phyloP scores from a whole-genome alignment of 2,329 filamentous ascomycete species.

The Tolypocladium nubicola region DNA sequence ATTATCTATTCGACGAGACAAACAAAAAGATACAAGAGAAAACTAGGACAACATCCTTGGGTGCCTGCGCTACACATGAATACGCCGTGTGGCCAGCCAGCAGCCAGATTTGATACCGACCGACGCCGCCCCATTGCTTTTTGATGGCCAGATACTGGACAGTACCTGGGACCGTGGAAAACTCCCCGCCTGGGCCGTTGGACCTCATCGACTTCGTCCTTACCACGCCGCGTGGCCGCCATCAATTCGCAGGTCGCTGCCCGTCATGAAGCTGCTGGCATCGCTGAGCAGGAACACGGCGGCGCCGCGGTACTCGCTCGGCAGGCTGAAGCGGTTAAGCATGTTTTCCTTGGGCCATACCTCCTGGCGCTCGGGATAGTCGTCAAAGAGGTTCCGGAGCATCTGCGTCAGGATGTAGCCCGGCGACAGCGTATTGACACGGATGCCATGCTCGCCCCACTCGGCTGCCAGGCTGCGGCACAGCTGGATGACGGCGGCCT shows the following conservation, averaged over 20 bases:
- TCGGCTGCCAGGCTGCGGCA: conserved; percentile 60
- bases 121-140: background rate
- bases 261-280: conserved; percentile 65
- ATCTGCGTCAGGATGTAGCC: conserved; percentile 76
- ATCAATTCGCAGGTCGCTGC: conserved; percentile 59
- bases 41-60: background rate
- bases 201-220: conserved; percentile 1
- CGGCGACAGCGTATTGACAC: conserved; percentile 72
- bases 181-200: background rate
- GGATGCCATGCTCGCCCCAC: conserved; percentile 63
- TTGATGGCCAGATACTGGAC: background rate
- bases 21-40: background rate
- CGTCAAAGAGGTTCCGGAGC: conserved; percentile 69
- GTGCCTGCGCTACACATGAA: background rate
- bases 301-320: conserved; percentile 61
- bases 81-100: background rate
- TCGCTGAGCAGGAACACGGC: conserved; percentile 65
- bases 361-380: conserved; percentile 55
- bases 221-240: conserved; percentile 58
- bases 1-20: background rate
- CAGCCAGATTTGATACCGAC: background rate
- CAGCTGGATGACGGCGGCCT: conserved; percentile 64
- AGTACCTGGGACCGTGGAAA: too few relatives aligned
- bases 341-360: conserved; percentile 82
- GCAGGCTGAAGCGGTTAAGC: conserved; percentile 58